These are phyloP conservation scores for Ligustrum vulgare DNA, from an alignment of 257 asterid genomes.

Conservation along the genomic window DNA sequence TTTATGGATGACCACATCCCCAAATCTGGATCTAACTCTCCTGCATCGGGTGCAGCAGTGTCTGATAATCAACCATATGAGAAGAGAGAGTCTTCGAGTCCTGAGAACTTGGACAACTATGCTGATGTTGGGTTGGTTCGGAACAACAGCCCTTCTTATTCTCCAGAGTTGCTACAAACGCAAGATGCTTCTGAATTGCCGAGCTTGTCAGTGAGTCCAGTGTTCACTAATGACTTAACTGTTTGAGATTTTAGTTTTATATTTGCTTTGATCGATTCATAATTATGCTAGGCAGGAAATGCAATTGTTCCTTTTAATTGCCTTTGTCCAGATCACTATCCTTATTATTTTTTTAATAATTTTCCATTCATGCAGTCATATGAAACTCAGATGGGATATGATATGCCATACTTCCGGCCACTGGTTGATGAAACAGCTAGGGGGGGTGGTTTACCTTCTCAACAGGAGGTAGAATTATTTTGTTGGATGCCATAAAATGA, in stretches of 20 bases:
- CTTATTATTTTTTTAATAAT: slow-evolving; percentile 4
- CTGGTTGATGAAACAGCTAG: slow-evolving; percentile 71
- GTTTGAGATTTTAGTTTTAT: neutral
- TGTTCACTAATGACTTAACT: neutral
- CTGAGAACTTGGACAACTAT: slow-evolving; percentile 59
- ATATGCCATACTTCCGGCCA: slow-evolving; percentile 75
- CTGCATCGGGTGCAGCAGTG: slow-evolving; percentile 48
- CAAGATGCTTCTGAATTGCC: slow-evolving; percentile 66
- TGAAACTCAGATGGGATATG: slow-evolving; percentile 83
- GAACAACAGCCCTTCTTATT: slow-evolving; percentile 54
- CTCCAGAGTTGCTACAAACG: slow-evolving; percentile 59
- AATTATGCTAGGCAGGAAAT: neutral
- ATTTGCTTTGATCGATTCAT: slow-evolving; percentile 11
- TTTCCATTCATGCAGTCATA: slow-evolving; percentile 59
- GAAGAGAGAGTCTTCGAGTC: slow-evolving; percentile 47
- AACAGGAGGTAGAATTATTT: slow-evolving; percentile 74
- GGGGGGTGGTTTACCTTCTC: slow-evolving; percentile 65
- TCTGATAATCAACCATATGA: slow-evolving; percentile 51
- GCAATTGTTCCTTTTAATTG: slow-evolving; percentile 14
- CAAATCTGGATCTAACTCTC: slow-evolving; percentile 69
- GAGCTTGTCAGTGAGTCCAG: slow-evolving; percentile 68
- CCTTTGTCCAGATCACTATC: slow-evolving; percentile 15
- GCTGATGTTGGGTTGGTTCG: slow-evolving; percentile 66
- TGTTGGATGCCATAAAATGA: slow-evolving; percentile 13
- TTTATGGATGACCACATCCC: slow-evolving; percentile 47